These are phyloP conservation scores for Plasmodium gonderi DNA, from an alignment of 169 alveolate species.

Conservation along the genomic window DNA sequence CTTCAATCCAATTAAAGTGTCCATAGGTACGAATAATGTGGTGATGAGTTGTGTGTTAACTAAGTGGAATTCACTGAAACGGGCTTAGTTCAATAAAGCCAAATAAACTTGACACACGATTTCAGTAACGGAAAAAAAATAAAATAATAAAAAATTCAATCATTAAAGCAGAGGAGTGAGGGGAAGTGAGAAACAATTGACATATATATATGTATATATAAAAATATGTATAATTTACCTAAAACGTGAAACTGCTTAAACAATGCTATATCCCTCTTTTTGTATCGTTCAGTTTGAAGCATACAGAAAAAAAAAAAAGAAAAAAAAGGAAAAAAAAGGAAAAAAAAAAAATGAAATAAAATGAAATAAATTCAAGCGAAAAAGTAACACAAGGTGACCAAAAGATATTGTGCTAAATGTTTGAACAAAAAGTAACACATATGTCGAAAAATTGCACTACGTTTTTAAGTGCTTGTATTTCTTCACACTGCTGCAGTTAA, in stretches of 20 bases:
- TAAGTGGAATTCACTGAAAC: background rate
- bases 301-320: background rate
- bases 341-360: background rate
- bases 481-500: too few species aligned
- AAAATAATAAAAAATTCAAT: background rate
- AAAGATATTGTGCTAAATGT: too few species aligned
- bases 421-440: too few species aligned
- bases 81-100: background rate
- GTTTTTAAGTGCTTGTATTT: too few species aligned
- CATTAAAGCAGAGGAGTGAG: background rate
- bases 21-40: conserved; percentile 76
- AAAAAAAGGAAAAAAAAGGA: background rate
- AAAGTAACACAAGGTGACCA: too few species aligned
- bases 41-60: background rate
- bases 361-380: background rate
- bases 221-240: background rate
- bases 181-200: background rate
- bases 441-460: too few species aligned
- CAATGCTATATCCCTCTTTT: background rate
- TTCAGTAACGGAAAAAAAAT: background rate
- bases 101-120: background rate
- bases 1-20: conserved; percentile 87
- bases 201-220: background rate
- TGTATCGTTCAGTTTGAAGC: background rate
- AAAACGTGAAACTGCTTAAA: background rate